Conservation (phyloP, 2,329 filamentous ascomycete species). For the Aaosphaeria arxii region DNA sequence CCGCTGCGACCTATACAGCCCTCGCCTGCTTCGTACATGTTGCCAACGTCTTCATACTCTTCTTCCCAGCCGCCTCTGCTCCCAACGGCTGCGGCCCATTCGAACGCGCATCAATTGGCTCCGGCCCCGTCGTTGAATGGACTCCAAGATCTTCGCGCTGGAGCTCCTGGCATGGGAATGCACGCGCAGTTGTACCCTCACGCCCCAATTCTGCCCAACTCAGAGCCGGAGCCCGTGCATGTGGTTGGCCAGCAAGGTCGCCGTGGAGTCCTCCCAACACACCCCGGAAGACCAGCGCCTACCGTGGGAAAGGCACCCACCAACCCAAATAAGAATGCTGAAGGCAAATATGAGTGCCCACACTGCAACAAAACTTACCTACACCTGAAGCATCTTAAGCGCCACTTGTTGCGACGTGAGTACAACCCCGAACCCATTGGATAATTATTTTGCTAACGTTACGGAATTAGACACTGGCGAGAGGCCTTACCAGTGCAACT, state of each 20-base stretch:
- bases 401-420: conserved; percentile 94
- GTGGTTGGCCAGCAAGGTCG: conserved; percentile 94
- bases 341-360: conserved; percentile 96
- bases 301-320: conserved; percentile 76
- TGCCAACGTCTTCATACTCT: conserved; percentile 28
- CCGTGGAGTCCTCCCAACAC: conserved; percentile 86
- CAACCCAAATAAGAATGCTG: conserved; percentile 90
- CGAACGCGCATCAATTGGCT: conserved; percentile 29
- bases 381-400: conserved; percentile 95
- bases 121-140: conserved; percentile 11
- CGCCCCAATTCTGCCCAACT: conserved; percentile 35
- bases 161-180: conserved; percentile 34
- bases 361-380: conserved; percentile 98
- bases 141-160: conserved; percentile 40
- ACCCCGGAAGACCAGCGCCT: conserved; percentile 78
- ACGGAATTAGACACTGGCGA: conserved; percentile 82
- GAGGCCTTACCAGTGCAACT: conserved; percentile 94
- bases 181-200: conserved; percentile 38
- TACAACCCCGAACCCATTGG: conserved; percentile 24
- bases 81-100: conserved; percentile 30
- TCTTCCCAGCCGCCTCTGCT: conserved; percentile 35
- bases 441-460: conserved; percentile 2
- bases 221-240: conserved; percentile 68
- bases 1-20: conserved; percentile 37
- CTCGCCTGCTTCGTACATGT: conserved; percentile 26